Conservation (phyloP, 331 rosid species). For the Pyrus hybrid region DNA sequence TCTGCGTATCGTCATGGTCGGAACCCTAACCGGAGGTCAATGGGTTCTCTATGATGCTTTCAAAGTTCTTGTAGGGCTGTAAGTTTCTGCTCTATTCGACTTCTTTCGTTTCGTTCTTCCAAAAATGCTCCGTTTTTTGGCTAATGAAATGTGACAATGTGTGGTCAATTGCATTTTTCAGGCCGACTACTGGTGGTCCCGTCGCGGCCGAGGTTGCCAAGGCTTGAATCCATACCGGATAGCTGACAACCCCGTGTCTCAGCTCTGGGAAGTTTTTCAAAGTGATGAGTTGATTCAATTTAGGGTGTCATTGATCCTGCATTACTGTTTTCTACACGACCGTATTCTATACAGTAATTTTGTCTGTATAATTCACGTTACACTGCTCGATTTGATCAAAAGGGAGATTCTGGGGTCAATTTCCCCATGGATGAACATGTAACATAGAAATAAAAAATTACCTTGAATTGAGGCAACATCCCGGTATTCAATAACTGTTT, state of each 20-base stretch:
- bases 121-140: not conserved
- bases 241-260: not conserved
- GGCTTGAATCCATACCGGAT: constrained; percentile 15
- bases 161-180: constrained; percentile 6
- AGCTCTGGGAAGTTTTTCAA: not conserved
- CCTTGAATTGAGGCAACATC: not conserved
- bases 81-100: constrained; percentile 13
- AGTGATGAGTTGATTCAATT: not conserved
- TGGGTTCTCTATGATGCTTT: constrained; percentile 68
- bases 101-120: not conserved
- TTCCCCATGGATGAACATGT: not conserved
- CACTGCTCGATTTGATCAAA: not conserved
- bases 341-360: not conserved
- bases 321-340: too few relatives aligned
- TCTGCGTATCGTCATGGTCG: constrained; percentile 66
- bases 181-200: constrained; percentile 80
- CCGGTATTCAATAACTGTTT: not conserved
- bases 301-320: too few relatives aligned
- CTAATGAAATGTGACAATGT: not conserved
- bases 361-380: not conserved
- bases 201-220: constrained; percentile 1
- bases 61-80: constrained; percentile 73
- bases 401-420: not conserved
- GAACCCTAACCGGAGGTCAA: constrained; percentile 64
- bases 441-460: not conserved